Conservation (phyloP, 352 stramenopile genomes). For the Phytophthora multivora region DNA sequence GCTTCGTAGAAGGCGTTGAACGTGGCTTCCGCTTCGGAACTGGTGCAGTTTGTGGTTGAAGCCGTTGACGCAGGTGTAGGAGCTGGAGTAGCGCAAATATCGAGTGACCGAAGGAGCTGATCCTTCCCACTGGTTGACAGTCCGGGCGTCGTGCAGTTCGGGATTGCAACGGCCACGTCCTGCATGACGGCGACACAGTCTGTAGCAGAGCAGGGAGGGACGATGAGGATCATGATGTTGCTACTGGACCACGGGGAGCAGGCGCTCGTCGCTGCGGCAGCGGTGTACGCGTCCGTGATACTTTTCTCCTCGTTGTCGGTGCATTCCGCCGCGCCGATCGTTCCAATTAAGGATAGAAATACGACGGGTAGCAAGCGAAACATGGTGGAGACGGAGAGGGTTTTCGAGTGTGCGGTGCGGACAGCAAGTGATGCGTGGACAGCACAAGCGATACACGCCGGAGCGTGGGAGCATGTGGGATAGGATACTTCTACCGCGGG, state of each 20-base stretch:
- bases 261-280: constrained; percentile 10
- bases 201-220: constrained; percentile 24
- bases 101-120: constrained; percentile 8
- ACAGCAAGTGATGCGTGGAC: too few species aligned
- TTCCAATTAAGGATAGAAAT: background rate
- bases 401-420: background rate
- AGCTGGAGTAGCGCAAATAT: constrained; percentile 23
- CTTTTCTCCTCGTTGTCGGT: constrained; percentile 11
- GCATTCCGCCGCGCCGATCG: constrained; percentile 10
- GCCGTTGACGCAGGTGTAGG: constrained; percentile 20
- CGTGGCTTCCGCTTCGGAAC: constrained; percentile 1
- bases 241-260: constrained; percentile 21
- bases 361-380: background rate
- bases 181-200: constrained; percentile 17
- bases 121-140: constrained; percentile 10
- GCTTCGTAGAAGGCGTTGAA: constrained; percentile 20
- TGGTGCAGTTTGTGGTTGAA: constrained; percentile 28
- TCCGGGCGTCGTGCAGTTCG: constrained; percentile 22
- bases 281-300: constrained; percentile 14
- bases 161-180: constrained; percentile 18
- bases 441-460: too few species aligned
- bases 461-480: too few species aligned
- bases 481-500: background rate
- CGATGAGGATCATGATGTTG: constrained; percentile 22
- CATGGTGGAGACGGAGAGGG: background rate